Evolutionary conservation across 179 eudicot genomes (phyloP).

Genomic region (Carnegiea gigantea): DNA sequence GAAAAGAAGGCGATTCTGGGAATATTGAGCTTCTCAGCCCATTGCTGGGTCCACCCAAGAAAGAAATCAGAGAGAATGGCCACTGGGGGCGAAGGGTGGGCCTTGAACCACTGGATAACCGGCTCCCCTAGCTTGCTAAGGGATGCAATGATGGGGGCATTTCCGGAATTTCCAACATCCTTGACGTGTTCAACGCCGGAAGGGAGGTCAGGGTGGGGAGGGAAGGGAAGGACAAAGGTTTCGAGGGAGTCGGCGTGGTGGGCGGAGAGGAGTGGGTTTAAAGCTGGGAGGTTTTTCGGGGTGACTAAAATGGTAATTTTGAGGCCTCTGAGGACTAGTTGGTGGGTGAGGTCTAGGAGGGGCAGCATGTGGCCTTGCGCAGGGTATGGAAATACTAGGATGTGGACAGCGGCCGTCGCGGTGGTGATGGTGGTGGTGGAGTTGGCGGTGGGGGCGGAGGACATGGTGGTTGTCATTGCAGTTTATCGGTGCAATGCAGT

Average conservation of each 20-base stretch:
- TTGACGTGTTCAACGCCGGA: conserved; percentile 50
- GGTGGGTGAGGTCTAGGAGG: conserved; percentile 61
- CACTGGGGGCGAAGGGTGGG: conserved; percentile 55
- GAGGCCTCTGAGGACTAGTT: conserved; percentile 47
- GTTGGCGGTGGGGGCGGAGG: too few species aligned
- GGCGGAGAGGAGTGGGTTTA: conserved; percentile 46
- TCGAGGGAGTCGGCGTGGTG: conserved; percentile 48
- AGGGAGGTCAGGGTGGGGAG: conserved; percentile 54
- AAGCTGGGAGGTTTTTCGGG: conserved; percentile 61
- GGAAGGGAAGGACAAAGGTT: conserved; percentile 62
- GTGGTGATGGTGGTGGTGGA: neutral
- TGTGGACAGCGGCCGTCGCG: conserved; percentile 23
- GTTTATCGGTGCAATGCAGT: too few species aligned
- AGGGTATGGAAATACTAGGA: conserved; percentile 68
- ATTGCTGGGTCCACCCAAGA: conserved; percentile 60
- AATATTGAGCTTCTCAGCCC: conserved; percentile 43
- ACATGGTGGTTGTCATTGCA: too few species aligned
- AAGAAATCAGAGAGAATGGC: conserved; percentile 69
- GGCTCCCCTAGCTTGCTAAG: conserved; percentile 44
- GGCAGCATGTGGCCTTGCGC: conserved; percentile 87
- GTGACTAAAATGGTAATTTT: conserved; percentile 64
- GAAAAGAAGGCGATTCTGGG: conserved; percentile 52
- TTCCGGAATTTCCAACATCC: conserved; percentile 52
- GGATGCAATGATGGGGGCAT: conserved; percentile 39
- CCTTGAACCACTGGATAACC: conserved; percentile 50